Conservation (phyloP, 805 yeast species). For the Cyberlindnera samutprakarnensis region DNA sequence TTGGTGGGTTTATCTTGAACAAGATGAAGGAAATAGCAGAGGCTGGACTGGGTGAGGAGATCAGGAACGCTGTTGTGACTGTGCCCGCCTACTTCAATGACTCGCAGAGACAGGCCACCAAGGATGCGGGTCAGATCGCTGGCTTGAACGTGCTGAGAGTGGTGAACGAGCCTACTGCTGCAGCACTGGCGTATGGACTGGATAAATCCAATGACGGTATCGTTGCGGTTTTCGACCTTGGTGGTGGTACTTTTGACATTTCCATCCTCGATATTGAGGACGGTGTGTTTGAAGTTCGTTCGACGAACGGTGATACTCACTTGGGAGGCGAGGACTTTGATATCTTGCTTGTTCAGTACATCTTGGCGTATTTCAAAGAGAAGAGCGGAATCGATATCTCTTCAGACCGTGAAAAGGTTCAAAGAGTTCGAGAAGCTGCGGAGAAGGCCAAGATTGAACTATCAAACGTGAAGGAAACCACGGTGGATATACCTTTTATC, state of each 20-base stretch:
- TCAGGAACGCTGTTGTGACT: slow-evolving; percentile 74
- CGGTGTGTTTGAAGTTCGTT: slow-evolving; percentile 74
- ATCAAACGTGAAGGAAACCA: slow-evolving; percentile 55
- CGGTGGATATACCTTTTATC: slow-evolving; percentile 64
- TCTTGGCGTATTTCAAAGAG: slow-evolving; percentile 46
- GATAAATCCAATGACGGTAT: slow-evolving; percentile 39
- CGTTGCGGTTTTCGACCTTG: slow-evolving; percentile 59
- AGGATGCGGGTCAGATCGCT: slow-evolving; percentile 67
- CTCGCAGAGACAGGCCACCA: slow-evolving; percentile 79
- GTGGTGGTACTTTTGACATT: slow-evolving; percentile 84
- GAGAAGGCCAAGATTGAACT: slow-evolving; percentile 72
- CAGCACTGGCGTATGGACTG: slow-evolving; percentile 76
- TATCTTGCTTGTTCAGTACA: slow-evolving; percentile 48
- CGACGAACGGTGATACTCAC: slow-evolving; percentile 81
- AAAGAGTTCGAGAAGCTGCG: slow-evolving; percentile 72
- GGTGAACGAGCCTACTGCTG: slow-evolving; percentile 81
- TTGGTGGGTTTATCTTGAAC: slow-evolving; percentile 56
- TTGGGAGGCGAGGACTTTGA: slow-evolving; percentile 86
- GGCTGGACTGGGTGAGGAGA: slow-evolving; percentile 39
- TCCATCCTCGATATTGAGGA: slow-evolving; percentile 72
- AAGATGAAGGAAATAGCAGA: slow-evolving; percentile 65
- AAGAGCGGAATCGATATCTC: slow-evolving; percentile 29
- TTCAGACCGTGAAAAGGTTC: slow-evolving; percentile 41
- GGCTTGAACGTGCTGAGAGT: slow-evolving; percentile 72
- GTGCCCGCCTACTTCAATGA: slow-evolving; percentile 85